Evolutionary conservation across 345 rosid species (phyloP), one percentile per base, ranked within the genome.

Genomic region (Cochlearia excelsa): DNA sequence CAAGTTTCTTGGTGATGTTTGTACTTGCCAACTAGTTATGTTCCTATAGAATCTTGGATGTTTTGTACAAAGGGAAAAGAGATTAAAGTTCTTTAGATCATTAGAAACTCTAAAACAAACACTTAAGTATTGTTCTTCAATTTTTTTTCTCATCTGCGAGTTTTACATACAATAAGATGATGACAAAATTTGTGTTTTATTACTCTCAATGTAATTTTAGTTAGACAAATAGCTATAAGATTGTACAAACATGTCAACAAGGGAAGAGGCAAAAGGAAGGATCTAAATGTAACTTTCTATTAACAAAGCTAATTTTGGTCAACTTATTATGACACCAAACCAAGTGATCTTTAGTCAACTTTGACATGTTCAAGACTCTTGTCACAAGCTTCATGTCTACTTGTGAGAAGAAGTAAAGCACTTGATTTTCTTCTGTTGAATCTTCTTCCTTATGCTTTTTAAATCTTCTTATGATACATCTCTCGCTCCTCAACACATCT

Each of bases 381-480:
- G 89, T 78, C 59, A 93, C 95, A 38, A 93, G 67, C 67, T 72
- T 86, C 93, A 88, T 78, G 64, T 93, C 97, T 57, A 93, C 94
- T 57, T 88, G 95, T n/a, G 88, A 84, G 71, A 93, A 86, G 75
- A 93, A 93, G 63, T 65, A 69, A 39, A 85, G 84, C 6, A 78
- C 94, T 59, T 82, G 86, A 28, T 88, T 87, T 29, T 71, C 66
- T 26, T 71, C 71, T 35, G 53, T 0, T 30, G 69, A 49, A 10
- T 63, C 74, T 44, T 71, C 71, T 41, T 71, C 71, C 58, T 71
- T 81, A 38, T 80, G 78, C 74, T 80, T 93, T 61, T 70, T 69
- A 39, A 81, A 74, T 82, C 75, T 73, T 59, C 62, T 71, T 78
- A 81, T 54, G 38, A 83, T 80, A 76, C 86, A 83, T 68, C 73